Conservation (phyloP, 257 asterid species). For the Jaltomata sinuosa region DNA sequence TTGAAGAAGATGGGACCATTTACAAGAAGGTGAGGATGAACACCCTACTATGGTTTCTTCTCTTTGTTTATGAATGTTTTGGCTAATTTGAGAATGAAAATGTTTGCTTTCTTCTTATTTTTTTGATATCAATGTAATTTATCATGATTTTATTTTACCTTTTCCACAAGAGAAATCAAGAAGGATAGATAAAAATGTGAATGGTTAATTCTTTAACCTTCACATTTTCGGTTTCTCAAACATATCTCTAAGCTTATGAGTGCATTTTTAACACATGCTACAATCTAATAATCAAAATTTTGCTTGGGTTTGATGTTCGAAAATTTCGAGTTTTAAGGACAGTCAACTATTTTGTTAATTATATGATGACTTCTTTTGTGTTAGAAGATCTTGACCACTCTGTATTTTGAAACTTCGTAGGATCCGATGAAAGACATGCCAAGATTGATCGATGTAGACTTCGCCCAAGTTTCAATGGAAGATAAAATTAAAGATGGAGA, state of each 20-base stretch:
- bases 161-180: background rate
- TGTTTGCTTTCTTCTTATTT: background rate
- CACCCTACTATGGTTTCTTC: background rate
- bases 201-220: background rate
- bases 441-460: background rate
- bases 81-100: background rate
- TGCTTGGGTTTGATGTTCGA: background rate
- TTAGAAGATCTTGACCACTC: background rate
- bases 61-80: background rate
- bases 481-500: background rate
- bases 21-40: conserved; percentile 23
- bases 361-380: background rate
- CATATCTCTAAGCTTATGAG: background rate
- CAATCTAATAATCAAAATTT: background rate
- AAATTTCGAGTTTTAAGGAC: background rate
- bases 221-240: background rate
- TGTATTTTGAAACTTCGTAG: background rate
- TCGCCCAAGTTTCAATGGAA: background rate
- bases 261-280: background rate
- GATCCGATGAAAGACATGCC: background rate
- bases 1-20: conserved; percentile 57
- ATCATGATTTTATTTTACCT: background rate
- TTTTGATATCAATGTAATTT: background rate
- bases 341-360: background rate
- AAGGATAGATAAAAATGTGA: no score